Evolutionary conservation across 306 rosid species (phyloP), one percentile per base, ranked within the genome.

Genomic region (Pachyrhizus erosus): DNA sequence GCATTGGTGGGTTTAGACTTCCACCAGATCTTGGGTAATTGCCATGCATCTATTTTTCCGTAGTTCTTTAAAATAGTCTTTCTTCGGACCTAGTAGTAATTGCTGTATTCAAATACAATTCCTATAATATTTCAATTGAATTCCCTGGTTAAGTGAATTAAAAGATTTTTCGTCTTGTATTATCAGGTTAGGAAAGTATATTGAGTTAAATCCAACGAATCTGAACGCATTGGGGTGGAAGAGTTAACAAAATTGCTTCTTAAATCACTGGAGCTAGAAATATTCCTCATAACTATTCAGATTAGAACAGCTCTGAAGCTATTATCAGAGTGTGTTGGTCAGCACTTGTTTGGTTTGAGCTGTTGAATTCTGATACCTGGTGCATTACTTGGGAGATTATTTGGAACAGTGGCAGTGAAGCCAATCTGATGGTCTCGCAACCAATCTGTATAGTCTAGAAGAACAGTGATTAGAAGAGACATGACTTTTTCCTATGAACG

Each of bases 21-120:
- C 99, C 98, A 10, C 8, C 94, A 52, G 97, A 90, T 91, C 93
- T 95, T 52, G 96, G 99, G 99, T 95, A 89, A 81, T 81, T 70
- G 58, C 29, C 48, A 65, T 84, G 31, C 27, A 52, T 86, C 58
- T 42, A 33, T 23, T 52, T 74, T 51, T 18, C 49, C 43, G 40
- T 39, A 20, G 72, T 52, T 76, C 84, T 52, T 51, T 51, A 27
- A 69, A 55, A 55, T 70, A 14, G 24, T 34, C 70, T 46, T 73
- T 73, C 43, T 67, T 55, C 42, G 26, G 37, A 15, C 1, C 26
- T 15, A 66, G 20, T 62, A 79, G 34, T 52, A 52, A 15, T 11
- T n/a, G 12, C 70, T 15, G 70, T 33, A 83, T 17, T 78, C 57
- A 66, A 57, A 57, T 77, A 57, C 54, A 60, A 46, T 80, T 29